These are phyloP conservation scores for Dipteronia dyeriana DNA, from an alignment of 345 rosid species.

Conservation along the genomic window DNA sequence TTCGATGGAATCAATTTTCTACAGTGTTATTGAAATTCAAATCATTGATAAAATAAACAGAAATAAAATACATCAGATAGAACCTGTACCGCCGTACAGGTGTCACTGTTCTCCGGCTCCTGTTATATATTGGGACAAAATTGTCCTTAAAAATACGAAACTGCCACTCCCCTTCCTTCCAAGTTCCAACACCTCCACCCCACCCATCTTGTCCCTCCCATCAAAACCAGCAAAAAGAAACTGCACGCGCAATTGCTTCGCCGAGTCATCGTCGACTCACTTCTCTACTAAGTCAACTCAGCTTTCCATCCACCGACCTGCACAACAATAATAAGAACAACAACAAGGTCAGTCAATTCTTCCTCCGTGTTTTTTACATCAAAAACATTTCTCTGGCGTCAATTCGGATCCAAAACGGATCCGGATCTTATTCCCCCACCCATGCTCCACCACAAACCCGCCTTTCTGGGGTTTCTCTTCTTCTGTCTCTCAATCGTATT, in stretches of 20 bases:
- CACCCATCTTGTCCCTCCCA: background rate
- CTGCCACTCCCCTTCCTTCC: constrained; percentile 10
- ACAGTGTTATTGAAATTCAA: too few species aligned
- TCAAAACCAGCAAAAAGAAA: background rate
- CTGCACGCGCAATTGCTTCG: background rate
- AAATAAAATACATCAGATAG: too few species aligned
- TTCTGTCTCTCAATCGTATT: constrained; percentile 32
- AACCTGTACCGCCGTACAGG: background rate
- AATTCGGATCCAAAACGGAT: constrained; percentile 34
- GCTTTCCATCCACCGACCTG: background rate
- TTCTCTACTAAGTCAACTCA: constrained; percentile 5
- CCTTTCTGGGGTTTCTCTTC: constrained; percentile 38
- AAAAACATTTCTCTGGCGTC: background rate
- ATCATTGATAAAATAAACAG: too few species aligned
- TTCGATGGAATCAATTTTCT: too few species aligned
- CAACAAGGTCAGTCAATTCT: background rate
- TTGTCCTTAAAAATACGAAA: background rate
- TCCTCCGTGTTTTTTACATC: background rate
- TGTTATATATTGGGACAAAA: background rate
- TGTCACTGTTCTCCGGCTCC: background rate
- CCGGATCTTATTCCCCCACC: constrained; percentile 16
- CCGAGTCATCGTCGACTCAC: background rate
- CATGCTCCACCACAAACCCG: constrained; percentile 45
- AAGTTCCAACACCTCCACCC: background rate
- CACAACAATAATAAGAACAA: background rate